Percentiles rank a stretch among this genome's conserved stretches.
Evolutionary conservation across 2,329 filamentous ascomycete genomes (phyloP).

Genomic region (Diaporthe helianthi): DNA sequence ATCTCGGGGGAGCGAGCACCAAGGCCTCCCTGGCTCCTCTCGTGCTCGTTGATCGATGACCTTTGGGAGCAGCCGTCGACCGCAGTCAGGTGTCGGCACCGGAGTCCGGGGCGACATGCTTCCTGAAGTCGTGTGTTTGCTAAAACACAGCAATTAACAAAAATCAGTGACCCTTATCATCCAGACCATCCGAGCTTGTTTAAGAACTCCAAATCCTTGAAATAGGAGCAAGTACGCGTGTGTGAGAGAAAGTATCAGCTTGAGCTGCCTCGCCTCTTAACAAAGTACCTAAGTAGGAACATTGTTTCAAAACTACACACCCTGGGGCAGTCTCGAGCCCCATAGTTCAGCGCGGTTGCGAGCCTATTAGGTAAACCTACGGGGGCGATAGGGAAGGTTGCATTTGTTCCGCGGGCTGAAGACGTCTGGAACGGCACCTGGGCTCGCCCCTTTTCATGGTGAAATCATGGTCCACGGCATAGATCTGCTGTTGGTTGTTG

Average conservation of each 20-base stretch:
- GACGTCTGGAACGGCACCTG: conserved; percentile 20
- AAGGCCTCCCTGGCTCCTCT: conserved; percentile 34
- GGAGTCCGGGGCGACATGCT: conserved; percentile 8
- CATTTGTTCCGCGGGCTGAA: conserved; percentile 9
- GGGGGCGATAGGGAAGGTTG: background rate
- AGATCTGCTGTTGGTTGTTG: too few species aligned
- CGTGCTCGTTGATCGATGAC: conserved; percentile 36
- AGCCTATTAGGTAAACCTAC: conserved; percentile 20
- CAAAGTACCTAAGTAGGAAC: too few species aligned
- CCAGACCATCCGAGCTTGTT: background rate
- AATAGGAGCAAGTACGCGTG: background rate
- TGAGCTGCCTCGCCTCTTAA: too few species aligned
- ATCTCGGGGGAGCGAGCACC: conserved; percentile 38
- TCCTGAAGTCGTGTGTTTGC: conserved; percentile 13
- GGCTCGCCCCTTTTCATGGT: conserved; percentile 14
- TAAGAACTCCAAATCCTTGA: background rate
- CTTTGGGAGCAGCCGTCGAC: conserved; percentile 35
- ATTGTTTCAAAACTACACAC: background rate
- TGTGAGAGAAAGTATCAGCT: background rate
- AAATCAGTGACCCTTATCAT: background rate
- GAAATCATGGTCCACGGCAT: background rate
- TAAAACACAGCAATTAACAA: background rate
- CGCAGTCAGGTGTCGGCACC: conserved; percentile 22
- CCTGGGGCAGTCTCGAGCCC: background rate
- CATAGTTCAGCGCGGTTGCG: conserved; percentile 9